These are phyloP conservation scores for Saturnispora sanitii DNA, from an alignment of 805 yeast genomes.

Conservation along the genomic window DNA sequence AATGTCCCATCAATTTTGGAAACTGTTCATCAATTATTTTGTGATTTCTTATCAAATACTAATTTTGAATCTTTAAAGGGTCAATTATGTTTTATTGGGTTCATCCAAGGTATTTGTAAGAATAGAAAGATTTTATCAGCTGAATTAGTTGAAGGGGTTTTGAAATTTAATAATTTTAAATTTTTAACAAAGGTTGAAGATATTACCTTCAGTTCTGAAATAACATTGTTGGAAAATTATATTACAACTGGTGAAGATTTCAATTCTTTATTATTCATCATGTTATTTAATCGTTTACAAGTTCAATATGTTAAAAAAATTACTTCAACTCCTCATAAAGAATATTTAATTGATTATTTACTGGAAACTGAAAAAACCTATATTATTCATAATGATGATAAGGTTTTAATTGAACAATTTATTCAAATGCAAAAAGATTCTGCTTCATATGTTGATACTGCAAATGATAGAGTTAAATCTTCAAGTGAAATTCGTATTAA, in stretches of 20 bases:
- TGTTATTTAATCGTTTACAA: conserved; percentile 18
- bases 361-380: conserved; percentile 10
- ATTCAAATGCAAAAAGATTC: conserved; percentile 15
- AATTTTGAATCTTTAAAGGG: conserved; percentile 6
- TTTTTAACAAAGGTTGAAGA: conserved; percentile 21
- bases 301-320: conserved; percentile 18
- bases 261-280: conserved; percentile 23
- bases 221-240: conserved; percentile 20
- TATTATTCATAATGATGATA: conserved; percentile 9
- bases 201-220: conserved; percentile 15
- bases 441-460: conserved; percentile 17
- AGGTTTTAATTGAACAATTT: conserved; percentile 13
- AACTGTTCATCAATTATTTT: conserved; percentile 9
- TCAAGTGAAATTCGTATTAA: conserved; percentile 22
- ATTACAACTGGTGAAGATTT: conserved; percentile 26
- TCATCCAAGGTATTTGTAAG: conserved; percentile 22
- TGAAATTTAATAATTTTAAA: conserved; percentile 22
- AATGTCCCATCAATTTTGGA: conserved; percentile 14
- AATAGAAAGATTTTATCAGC: conserved; percentile 18
- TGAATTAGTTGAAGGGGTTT: conserved; percentile 14
- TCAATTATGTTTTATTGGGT: conserved; percentile 24
- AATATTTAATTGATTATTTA: conserved; percentile 14
- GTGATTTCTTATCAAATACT: neutral
- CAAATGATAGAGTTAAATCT: conserved; percentile 19
- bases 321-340: conserved; percentile 10